Evolutionary conservation across 2,329 filamentous ascomycete genomes (phyloP).

Genomic region (Metarhizium sp.): DNA sequence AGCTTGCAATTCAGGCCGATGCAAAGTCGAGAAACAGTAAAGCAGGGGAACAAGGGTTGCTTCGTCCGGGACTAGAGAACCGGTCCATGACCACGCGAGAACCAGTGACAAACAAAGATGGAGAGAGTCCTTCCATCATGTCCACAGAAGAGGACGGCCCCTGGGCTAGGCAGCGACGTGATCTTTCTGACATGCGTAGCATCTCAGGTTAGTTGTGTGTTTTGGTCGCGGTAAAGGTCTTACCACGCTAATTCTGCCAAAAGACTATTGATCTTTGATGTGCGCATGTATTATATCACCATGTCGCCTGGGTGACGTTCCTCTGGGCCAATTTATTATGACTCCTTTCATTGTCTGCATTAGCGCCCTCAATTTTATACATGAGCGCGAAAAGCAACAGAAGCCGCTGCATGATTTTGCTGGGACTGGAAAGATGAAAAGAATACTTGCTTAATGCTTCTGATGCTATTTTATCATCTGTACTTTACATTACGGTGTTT

Average conservation of each 20-base stretch:
- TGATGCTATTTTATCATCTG: slow-evolving; percentile 8
- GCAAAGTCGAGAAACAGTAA: slow-evolving; percentile 34
- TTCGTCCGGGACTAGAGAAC: slow-evolving; percentile 37
- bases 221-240: not conserved
- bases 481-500: slow-evolving; percentile 13
- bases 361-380: not conserved
- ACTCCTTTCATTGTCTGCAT: not conserved
- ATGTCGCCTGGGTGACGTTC: not conserved
- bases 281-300: not conserved
- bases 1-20: slow-evolving; percentile 41
- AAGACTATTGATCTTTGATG: not conserved
- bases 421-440: not conserved
- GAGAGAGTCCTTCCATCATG: slow-evolving; percentile 54
- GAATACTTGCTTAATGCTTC: not conserved
- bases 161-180: slow-evolving; percentile 40
- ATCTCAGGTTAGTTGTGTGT: slow-evolving; percentile 22
- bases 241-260: not conserved
- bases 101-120: slow-evolving; percentile 39
- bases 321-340: not conserved
- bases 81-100: slow-evolving; percentile 64
- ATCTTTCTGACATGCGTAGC: slow-evolving; percentile 29
- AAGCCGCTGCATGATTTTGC: not conserved
- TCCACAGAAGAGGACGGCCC: slow-evolving; percentile 34
- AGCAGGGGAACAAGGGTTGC: slow-evolving; percentile 25
- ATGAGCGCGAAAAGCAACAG: not conserved